Conservation (phyloP, 2,329 filamentous ascomycete species). For the Ascomycota sp. region DNA sequence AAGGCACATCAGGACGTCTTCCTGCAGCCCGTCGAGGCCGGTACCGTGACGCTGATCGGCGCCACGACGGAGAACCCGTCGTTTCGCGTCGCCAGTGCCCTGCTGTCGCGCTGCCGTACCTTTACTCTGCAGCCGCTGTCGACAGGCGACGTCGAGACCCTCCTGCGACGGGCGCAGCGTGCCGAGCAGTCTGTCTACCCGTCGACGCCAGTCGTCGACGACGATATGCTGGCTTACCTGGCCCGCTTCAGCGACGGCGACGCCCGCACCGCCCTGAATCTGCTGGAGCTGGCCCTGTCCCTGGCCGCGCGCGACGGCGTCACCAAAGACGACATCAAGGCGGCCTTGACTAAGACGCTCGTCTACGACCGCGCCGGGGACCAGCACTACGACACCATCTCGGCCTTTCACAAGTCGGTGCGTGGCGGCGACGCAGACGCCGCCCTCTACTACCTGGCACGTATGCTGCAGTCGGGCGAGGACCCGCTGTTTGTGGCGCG, state of each 20-base stretch:
- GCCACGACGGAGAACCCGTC: constrained; percentile 95
- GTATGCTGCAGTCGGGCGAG: constrained; percentile 90
- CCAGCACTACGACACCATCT: constrained; percentile 95
- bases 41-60: constrained; percentile 77
- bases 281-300: constrained; percentile 74
- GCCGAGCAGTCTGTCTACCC: constrained; percentile 28
- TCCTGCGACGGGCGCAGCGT: constrained; percentile 55
- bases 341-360: constrained; percentile 69
- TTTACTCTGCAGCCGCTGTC: constrained; percentile 67
- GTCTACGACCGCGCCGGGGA: constrained; percentile 92
- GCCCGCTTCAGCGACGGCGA: constrained; percentile 80
- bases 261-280: constrained; percentile 77
- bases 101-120: constrained; percentile 75
- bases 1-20: constrained; percentile 94
- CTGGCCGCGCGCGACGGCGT: constrained; percentile 36
- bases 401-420: constrained; percentile 89
- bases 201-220: constrained; percentile 43
- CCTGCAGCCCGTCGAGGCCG: constrained; percentile 74
- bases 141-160: constrained; percentile 49
- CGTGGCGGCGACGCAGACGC: constrained; percentile 76
- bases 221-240: constrained; percentile 61
- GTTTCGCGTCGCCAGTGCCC: constrained; percentile 75
- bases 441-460: constrained; percentile 78
- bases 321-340: constrained; percentile 60
- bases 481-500: constrained; percentile 84